Percentiles rank a stretch among this genome's conserved stretches.
phyloP scores from a whole-genome alignment of 306 rosid species.

The Psophocarpus tetragonolobus region DNA sequence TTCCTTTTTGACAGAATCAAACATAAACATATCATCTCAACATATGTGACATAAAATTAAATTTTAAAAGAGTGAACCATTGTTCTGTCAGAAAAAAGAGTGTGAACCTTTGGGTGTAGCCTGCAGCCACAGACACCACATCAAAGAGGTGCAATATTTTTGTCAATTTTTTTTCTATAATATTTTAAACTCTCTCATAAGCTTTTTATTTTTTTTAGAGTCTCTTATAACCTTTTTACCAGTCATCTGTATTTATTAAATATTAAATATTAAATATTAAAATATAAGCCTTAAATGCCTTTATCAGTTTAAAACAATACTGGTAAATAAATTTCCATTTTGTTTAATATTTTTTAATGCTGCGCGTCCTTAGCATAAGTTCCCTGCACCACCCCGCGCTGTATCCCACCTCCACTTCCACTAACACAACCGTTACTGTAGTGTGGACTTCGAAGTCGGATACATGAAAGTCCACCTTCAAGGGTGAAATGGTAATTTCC shows the following conservation, averaged over 20 bases:
- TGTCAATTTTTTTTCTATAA: background rate
- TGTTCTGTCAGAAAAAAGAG: too few species aligned
- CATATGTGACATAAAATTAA: background rate
- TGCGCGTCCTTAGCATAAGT: background rate
- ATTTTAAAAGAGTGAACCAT: background rate
- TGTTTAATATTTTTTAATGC: background rate
- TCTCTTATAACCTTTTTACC: background rate
- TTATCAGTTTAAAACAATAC: background rate
- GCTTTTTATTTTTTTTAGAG: background rate
- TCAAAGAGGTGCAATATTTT: background rate
- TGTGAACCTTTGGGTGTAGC: background rate
- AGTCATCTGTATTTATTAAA: background rate
- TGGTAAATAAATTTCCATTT: background rate
- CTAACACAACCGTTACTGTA: background rate
- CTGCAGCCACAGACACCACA: background rate
- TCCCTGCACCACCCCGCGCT: background rate
- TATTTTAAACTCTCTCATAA: background rate
- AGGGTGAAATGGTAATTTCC: background rate
- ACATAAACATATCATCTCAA: background rate
- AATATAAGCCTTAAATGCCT: background rate
- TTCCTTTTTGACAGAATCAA: background rate
- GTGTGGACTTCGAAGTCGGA: background rate
- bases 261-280: too few species aligned
- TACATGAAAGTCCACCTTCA: background rate
- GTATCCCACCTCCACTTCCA: background rate